Conservation (phyloP, 352 stramenopile genomes). For the Phytophthora pisi region DNA sequence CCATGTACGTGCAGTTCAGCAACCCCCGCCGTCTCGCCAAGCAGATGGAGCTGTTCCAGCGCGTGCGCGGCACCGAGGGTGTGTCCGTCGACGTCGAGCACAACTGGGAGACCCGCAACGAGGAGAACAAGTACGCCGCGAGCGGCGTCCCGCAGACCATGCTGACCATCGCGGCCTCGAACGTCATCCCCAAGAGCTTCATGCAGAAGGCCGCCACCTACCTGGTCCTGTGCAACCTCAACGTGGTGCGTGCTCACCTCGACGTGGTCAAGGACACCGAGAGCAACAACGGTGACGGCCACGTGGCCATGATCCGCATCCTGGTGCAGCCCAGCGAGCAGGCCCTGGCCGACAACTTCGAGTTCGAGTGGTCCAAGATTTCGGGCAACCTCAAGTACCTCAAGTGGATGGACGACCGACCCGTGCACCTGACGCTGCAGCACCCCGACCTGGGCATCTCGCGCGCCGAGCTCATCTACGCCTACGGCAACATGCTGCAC, state of each 20-base stretch:
- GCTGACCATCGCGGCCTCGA: constrained; percentile 82
- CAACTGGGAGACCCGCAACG: constrained; percentile 77
- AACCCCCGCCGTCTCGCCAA: constrained; percentile 72
- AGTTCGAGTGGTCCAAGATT: constrained; percentile 86
- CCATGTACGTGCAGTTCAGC: constrained; percentile 85
- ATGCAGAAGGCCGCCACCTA: constrained; percentile 87
- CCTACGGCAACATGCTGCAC: constrained; percentile 96
- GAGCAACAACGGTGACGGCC: constrained; percentile 39
- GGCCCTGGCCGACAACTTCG: constrained; percentile 48
- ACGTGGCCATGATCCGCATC: constrained; percentile 84
- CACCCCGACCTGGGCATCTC: constrained; percentile 91
- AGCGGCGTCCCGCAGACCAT: constrained; percentile 72
- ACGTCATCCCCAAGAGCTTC: constrained; percentile 83
- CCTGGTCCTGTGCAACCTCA: constrained; percentile 93
- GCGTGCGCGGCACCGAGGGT: constrained; percentile 73
- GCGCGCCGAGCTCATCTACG: constrained; percentile 95
- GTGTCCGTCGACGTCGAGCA: constrained; percentile 82
- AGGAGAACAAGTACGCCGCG: constrained; percentile 84
- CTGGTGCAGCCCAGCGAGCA: constrained; percentile 75
- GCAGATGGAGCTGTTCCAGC: constrained; percentile 74
- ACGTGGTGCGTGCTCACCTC: constrained; percentile 95
- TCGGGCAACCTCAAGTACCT: constrained; percentile 89
- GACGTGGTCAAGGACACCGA: constrained; percentile 92
- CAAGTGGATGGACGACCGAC: constrained; percentile 88
- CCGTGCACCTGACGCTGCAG: constrained; percentile 79